Evolutionary conservation across 148 eudicot species (phyloP).

Genomic region (Simmondsia chinensis): DNA sequence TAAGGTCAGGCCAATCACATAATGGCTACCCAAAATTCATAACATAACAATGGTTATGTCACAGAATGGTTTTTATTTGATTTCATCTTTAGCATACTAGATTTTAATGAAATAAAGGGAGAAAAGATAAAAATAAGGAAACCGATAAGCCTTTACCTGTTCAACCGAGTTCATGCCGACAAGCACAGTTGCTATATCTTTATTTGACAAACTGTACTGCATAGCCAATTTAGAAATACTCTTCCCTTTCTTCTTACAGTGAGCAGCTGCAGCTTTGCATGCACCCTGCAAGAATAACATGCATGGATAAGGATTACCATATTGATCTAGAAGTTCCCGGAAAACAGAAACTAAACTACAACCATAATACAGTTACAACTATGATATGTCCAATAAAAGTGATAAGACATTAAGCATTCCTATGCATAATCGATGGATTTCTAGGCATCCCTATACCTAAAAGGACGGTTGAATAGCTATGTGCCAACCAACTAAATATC

Average conservation of each 20-base stretch:
- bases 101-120: background rate
- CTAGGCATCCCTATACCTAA: too few species aligned
- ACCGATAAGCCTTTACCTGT: constrained; percentile 80
- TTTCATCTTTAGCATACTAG: background rate
- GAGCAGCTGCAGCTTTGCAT: constrained; percentile 74
- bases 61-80: background rate
- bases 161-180: constrained; percentile 89
- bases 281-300: constrained; percentile 42
- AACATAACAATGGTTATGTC: background rate
- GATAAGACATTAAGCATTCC: too few species aligned
- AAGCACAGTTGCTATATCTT: constrained; percentile 71
- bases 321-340: background rate
- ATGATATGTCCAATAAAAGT: too few species aligned
- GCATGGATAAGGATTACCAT: background rate
- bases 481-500: too few species aligned
- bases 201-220: constrained; percentile 88
- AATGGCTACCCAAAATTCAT: too few species aligned
- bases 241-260: constrained; percentile 75
- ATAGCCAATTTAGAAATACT: constrained; percentile 76
- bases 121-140: background rate
- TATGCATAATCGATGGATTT: too few species aligned
- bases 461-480: too few species aligned
- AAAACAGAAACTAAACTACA: background rate
- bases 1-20: too few species aligned
- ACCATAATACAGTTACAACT: background rate